A percentile compares a stretch with the other conserved stretches of the same genome.
phyloP scores from a whole-genome alignment of 805 yeast genomes.

The Pichia rugopelliculosa region DNA sequence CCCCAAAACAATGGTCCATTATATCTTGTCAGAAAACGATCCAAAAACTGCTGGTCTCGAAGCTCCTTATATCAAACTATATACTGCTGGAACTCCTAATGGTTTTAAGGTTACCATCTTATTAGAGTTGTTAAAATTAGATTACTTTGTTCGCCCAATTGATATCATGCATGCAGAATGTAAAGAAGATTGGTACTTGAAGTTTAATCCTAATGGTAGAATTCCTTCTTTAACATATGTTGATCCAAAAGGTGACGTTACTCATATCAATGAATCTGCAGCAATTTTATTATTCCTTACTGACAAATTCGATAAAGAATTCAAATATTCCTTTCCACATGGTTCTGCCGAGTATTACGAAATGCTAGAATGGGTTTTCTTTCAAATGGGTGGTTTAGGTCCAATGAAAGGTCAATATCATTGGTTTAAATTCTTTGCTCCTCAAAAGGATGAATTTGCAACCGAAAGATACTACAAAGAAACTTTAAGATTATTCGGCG shows the following conservation, averaged over 20 bases:
- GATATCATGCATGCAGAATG: constrained; percentile 38
- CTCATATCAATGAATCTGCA: constrained; percentile 49
- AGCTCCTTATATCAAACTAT: constrained; percentile 39
- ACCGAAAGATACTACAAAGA: constrained; percentile 45
- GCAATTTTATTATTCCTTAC: constrained; percentile 55
- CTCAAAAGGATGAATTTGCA: constrained; percentile 48
- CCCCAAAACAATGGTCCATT: constrained; percentile 22
- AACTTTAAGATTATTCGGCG: constrained; percentile 46
- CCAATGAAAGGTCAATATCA: constrained; percentile 59
- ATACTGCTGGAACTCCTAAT: constrained; percentile 38
- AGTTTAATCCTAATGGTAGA: constrained; percentile 55
- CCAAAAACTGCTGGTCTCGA: constrained; percentile 26
- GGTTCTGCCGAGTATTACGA: constrained; percentile 41
- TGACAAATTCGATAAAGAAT: constrained; percentile 51
- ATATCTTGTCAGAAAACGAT: constrained; percentile 28
- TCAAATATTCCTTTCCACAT: constrained; percentile 35
- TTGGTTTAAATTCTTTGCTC: constrained; percentile 39
- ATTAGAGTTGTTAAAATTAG: constrained; percentile 35
- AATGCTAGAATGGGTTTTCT: constrained; percentile 45
- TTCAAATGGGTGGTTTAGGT: constrained; percentile 53
- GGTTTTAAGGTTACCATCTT: constrained; percentile 36
- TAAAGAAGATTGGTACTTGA: constrained; percentile 50
- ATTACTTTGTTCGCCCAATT: constrained; percentile 35
- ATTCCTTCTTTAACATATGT: constrained; percentile 47
- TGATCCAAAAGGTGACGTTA: constrained; percentile 34